Percentiles rank a stretch among this genome's conserved stretches.
Conservation (phyloP, 2,329 filamentous ascomycete species). For the Sphaerulina vaccinii region DNA sequence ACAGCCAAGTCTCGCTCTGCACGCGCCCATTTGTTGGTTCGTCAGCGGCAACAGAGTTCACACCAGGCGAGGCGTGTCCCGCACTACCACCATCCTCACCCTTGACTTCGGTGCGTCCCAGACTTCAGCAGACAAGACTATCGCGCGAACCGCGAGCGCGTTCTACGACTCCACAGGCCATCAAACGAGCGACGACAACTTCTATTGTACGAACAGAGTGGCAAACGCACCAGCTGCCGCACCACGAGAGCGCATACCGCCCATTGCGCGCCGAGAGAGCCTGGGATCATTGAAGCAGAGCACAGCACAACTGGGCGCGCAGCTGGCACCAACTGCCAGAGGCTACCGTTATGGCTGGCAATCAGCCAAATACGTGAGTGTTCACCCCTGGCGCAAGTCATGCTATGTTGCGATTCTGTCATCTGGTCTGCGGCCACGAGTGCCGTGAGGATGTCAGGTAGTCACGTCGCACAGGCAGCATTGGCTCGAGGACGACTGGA, state of each 20-base stretch:
- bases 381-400: neutral
- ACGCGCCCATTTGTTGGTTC: neutral
- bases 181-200: neutral
- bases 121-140: neutral
- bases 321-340: constrained; percentile 10
- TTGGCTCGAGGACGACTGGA: neutral
- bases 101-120: neutral
- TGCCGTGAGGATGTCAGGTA: neutral
- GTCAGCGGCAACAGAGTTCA: constrained; percentile 12
- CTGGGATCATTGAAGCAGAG: neutral
- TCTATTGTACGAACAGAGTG: neutral
- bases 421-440: neutral
- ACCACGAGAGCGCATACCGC: constrained; percentile 3
- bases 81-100: constrained; percentile 1
- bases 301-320: constrained; percentile 16
- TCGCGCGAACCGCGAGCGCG: neutral
- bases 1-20: neutral
- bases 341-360: constrained; percentile 18
- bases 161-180: neutral
- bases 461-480: neutral
- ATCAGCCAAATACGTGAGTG: constrained; percentile 19
- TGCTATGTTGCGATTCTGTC: neutral
- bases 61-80: neutral
- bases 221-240: neutral
- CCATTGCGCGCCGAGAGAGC: neutral